Evolutionary conservation across 306 rosid genomes (phyloP).

Genomic region (Trifolium fragiferum): DNA sequence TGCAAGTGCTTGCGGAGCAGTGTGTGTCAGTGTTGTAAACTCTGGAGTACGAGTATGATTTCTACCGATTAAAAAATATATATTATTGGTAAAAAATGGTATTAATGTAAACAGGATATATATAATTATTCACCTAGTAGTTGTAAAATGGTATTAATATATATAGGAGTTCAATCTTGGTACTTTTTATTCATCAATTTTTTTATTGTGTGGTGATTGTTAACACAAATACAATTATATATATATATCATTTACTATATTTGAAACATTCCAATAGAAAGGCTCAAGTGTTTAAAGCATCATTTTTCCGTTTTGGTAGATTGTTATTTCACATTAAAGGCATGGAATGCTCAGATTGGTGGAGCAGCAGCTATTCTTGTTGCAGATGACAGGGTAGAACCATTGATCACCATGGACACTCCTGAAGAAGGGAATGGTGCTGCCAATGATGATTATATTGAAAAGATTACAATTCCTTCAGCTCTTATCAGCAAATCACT

Average conservation of each 20-base stretch:
- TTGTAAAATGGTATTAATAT: too few species aligned
- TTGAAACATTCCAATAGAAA: background rate
- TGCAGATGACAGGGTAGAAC: conserved; percentile 77
- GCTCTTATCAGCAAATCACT: conserved; percentile 83
- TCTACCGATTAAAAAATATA: too few species aligned
- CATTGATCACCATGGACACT: conserved; percentile 94
- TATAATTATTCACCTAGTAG: too few species aligned
- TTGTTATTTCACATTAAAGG: conserved; percentile 93
- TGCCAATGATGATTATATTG: conserved; percentile 67
- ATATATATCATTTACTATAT: background rate
- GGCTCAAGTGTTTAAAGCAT: background rate
- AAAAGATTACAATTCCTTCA: conserved; percentile 83
- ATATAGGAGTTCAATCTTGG: background rate
- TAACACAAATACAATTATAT: background rate
- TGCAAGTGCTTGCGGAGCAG: too few species aligned
- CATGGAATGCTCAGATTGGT: conserved; percentile 93
- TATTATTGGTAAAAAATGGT: too few species aligned
- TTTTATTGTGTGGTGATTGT: background rate
- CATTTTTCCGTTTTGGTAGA: conserved; percentile 47
- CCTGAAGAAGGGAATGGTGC: conserved; percentile 78
- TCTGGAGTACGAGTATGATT: too few species aligned
- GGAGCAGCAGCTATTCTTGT: conserved; percentile 98
- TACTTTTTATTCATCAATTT: background rate
- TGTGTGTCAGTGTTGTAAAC: too few species aligned
- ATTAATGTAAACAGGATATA: too few species aligned